These are phyloP conservation scores for Tympanopsis confertula DNA, from an alignment of 2,329 filamentous ascomycete species.

Conservation along the genomic window DNA sequence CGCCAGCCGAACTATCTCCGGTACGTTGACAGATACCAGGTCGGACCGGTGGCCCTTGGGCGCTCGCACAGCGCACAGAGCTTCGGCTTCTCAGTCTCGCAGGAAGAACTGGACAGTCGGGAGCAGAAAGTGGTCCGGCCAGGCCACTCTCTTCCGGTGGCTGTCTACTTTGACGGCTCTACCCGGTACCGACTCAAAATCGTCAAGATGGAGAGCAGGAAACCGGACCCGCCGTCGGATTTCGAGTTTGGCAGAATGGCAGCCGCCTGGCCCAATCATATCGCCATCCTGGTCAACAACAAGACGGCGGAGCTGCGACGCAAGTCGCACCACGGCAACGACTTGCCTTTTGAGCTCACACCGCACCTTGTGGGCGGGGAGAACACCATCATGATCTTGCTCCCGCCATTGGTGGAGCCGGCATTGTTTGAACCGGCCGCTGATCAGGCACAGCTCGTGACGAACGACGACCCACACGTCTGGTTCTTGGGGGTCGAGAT, in stretches of 20 bases:
- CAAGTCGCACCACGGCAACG: not conserved
- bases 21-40: too few relatives aligned
- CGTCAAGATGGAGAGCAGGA: not conserved
- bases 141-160: not conserved
- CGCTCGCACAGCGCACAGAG: not conserved
- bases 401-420: too few relatives aligned
- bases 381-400: not conserved
- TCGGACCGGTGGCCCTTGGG: not conserved
- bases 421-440: not conserved
- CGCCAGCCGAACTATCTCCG: too few relatives aligned
- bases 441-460: too few relatives aligned
- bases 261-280: not conserved
- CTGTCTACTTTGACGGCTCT: not conserved
- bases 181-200: not conserved
- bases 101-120: not conserved
- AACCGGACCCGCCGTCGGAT: not conserved
- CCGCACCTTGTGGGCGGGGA: not conserved
- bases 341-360: not conserved
- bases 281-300: not conserved
- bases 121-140: not conserved
- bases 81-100: not conserved
- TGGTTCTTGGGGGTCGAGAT: not conserved
- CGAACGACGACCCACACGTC: not conserved
- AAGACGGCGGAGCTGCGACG: not conserved
- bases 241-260: not conserved